Evolutionary conservation across 352 stramenopile genomes (phyloP).

Genomic region (Globisporangium takayamanum): DNA sequence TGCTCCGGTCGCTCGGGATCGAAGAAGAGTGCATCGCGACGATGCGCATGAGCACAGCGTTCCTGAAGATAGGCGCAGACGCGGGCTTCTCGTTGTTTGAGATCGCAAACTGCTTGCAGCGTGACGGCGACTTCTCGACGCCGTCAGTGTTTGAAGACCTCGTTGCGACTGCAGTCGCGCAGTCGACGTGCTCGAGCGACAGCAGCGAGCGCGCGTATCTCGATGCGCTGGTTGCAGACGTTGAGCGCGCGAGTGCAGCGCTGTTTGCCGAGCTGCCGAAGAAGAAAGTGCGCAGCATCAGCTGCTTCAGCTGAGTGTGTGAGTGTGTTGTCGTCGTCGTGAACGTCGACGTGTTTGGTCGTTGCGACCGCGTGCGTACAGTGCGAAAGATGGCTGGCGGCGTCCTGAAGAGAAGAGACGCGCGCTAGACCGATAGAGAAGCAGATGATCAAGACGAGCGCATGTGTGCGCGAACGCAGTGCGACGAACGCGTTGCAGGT

Average conservation of each 20-base stretch:
- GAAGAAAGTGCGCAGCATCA: constrained; percentile 87
- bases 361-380: no score
- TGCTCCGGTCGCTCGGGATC: constrained; percentile 64
- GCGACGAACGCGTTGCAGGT: no score
- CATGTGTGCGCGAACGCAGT: no score
- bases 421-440: no score
- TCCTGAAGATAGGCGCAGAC: constrained; percentile 72
- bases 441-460: no score
- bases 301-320: constrained; percentile 67
- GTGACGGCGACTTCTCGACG: constrained; percentile 70
- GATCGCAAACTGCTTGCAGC: constrained; percentile 74
- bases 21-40: constrained; percentile 79
- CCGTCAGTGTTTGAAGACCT: constrained; percentile 76
- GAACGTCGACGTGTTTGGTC: no score
- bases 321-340: not conserved
- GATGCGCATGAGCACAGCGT: constrained; percentile 70
- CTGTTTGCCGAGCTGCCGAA: constrained; percentile 66
- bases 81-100: constrained; percentile 82
- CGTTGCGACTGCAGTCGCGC: constrained; percentile 31
- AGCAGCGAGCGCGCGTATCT: constrained; percentile 25
- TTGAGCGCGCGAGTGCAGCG: constrained; percentile 22
- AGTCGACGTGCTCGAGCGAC: constrained; percentile 22
- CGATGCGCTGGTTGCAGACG: constrained; percentile 51
- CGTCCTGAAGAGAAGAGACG: no score
- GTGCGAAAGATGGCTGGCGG: no score